Percentiles rank a stretch among this genome's conserved stretches.
Conservation (phyloP, 2,329 filamentous ascomycete genomes). For the Pyrenochaeta sp. region DNA sequence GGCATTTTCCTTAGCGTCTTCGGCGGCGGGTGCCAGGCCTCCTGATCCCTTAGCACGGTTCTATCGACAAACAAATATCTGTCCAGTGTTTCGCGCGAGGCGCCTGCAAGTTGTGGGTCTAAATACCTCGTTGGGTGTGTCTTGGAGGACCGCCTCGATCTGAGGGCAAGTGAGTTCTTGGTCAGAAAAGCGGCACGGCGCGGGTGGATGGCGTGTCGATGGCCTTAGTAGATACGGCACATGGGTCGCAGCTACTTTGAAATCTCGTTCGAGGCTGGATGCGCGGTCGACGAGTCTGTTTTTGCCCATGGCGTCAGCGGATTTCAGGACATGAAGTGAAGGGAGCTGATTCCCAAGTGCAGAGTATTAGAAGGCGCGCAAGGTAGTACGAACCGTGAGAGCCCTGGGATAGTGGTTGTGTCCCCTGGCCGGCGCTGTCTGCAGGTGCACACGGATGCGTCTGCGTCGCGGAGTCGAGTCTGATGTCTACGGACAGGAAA, state of each 20-base stretch:
- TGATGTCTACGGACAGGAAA: slow-evolving; percentile 26
- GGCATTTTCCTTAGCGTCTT: slow-evolving; percentile 50
- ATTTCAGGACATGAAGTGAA: slow-evolving; percentile 14
- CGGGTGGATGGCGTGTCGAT: slow-evolving; percentile 18
- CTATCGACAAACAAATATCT: not conserved
- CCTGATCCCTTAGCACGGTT: slow-evolving; percentile 33
- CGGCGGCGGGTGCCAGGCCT: slow-evolving; percentile 34
- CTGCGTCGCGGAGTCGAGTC: slow-evolving; percentile 35
- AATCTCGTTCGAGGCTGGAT: slow-evolving; percentile 17
- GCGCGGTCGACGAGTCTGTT: slow-evolving; percentile 31
- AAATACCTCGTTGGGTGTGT: slow-evolving; percentile 39
- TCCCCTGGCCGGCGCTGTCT: slow-evolving; percentile 39
- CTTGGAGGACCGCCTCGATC: slow-evolving; percentile 22
- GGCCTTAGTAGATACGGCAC: slow-evolving; percentile 33
- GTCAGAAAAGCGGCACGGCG: slow-evolving; percentile 25
- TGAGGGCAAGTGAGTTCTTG: slow-evolving; percentile 22
- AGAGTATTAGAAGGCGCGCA: slow-evolving; percentile 32
- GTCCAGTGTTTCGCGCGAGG: not conserved
- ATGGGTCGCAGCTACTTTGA: slow-evolving; percentile 34
- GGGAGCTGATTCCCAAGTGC: slow-evolving; percentile 12
- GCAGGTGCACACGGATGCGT: slow-evolving; percentile 43
- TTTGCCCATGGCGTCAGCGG: slow-evolving; percentile 45
- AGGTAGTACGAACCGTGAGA: slow-evolving; percentile 47
- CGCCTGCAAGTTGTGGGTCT: slow-evolving; percentile 18
- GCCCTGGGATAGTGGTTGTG: slow-evolving; percentile 31